These are phyloP conservation scores for Zalaria obscura DNA, from an alignment of 2,329 filamentous ascomycete genomes.

Conservation along the genomic window DNA sequence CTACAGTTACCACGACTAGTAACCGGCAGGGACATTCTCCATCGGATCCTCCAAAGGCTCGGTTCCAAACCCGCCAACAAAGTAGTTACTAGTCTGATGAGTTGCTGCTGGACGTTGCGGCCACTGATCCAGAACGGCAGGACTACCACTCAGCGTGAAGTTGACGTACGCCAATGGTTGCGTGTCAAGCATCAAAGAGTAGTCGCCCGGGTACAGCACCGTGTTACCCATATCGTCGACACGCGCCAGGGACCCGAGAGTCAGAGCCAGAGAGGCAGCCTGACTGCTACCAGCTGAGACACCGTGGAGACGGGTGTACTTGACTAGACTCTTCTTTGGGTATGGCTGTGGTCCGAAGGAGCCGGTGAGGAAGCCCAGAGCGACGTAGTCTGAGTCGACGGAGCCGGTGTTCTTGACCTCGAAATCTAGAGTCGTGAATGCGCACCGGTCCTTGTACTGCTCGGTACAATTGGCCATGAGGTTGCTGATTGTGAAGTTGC, in stretches of 20 bases:
- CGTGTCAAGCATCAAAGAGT: constrained; percentile 33
- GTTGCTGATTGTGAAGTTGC: constrained; percentile 19
- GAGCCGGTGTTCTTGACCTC: constrained; percentile 34
- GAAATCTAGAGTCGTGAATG: constrained; percentile 28
- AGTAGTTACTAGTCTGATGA: constrained; percentile 13
- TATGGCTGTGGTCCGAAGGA: constrained; percentile 35
- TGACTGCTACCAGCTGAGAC: constrained; percentile 11
- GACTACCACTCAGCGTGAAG: constrained; percentile 33
- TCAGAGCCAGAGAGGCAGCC: constrained; percentile 26
- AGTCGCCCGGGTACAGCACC: constrained; percentile 40
- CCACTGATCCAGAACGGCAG: constrained; percentile 27
- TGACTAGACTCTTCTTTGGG: constrained; percentile 38
- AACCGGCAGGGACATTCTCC: background rate
- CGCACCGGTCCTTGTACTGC: constrained; percentile 26
- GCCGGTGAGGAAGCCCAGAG: constrained; percentile 35
- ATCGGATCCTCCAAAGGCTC: constrained; percentile 1
- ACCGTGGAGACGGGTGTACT: constrained; percentile 31
- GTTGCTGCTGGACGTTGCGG: constrained; percentile 14
- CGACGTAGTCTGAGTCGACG: constrained; percentile 37
- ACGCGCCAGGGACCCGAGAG: constrained; percentile 35
- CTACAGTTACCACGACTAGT: no score
- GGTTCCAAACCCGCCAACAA: constrained; percentile 14
- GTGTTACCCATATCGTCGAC: constrained; percentile 36
- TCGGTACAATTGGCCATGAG: constrained; percentile 22
- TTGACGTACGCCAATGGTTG: constrained; percentile 24